Conservation (phyloP, 1,284 basidiomycete genomes). For the Ustilago tritici region DNA sequence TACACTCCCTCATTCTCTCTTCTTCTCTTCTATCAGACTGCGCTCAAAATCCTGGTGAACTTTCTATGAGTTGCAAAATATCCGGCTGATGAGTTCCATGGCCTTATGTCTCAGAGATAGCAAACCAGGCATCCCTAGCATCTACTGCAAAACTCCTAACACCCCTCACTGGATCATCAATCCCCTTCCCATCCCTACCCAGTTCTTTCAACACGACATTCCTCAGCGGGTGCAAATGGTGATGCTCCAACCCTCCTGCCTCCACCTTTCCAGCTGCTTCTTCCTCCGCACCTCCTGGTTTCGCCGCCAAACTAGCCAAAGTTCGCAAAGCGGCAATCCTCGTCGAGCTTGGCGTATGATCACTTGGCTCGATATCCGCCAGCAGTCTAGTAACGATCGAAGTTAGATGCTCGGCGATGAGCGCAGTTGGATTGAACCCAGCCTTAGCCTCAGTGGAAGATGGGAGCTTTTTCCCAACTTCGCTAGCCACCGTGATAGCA, state of each 20-base stretch:
- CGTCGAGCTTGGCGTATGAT: conserved; percentile 73
- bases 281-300: conserved; percentile 83
- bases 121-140: conserved; percentile 59
- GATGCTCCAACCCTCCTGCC: conserved; percentile 24
- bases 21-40: not conserved
- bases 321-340: conserved; percentile 81
- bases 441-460: not conserved
- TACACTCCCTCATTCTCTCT: not conserved
- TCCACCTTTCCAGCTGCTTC: conserved; percentile 10
- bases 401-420: conserved; percentile 33
- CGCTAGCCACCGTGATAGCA: conserved; percentile 80
- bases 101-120: conserved; percentile 26
- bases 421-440: conserved; percentile 8
- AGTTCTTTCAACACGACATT: conserved; percentile 79
- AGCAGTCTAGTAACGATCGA: conserved; percentile 51
- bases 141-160: conserved; percentile 63
- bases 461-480: conserved; percentile 66
- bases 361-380: conserved; percentile 23
- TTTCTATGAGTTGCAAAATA: not conserved
- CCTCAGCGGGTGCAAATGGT: conserved; percentile 34
- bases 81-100: not conserved
- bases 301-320: conserved; percentile 81
- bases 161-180: conserved; percentile 57
- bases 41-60: no score
- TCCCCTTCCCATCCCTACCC: conserved; percentile 67